These are phyloP conservation scores for Nitzschia sp. DNA, from an alignment of 108 stramenopile genomes.

Conservation along the genomic window DNA sequence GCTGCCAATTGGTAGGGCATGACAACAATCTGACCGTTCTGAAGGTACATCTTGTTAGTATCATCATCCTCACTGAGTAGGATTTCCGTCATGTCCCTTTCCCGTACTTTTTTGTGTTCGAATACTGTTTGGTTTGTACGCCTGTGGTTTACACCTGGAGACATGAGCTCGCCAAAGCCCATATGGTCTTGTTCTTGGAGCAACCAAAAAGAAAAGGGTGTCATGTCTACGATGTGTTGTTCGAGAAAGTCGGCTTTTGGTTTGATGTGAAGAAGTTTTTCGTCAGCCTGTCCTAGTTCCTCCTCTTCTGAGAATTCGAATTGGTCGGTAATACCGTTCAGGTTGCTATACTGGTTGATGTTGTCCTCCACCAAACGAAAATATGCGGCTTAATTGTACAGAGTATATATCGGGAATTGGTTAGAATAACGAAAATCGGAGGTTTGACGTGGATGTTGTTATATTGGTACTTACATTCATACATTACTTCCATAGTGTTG, in stretches of 20 bases:
- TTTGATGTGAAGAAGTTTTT: too few relatives aligned
- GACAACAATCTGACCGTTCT: not conserved
- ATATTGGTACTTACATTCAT: too few relatives aligned
- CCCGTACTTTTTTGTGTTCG: not conserved
- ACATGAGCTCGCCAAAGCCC: not conserved
- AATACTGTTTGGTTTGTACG: not conserved
- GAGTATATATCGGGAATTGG: too few relatives aligned
- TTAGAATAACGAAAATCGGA: too few relatives aligned
- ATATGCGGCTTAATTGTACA: too few relatives aligned
- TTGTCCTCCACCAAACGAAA: too few relatives aligned
- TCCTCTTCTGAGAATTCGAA: not conserved
- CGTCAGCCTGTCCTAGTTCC: not conserved
- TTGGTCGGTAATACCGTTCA: not conserved
- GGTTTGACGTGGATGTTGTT: too few relatives aligned
- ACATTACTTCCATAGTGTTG: too few relatives aligned
- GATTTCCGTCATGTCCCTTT: not conserved
- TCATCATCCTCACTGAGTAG: not conserved
- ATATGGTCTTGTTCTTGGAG: not conserved
- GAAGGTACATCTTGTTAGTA: not conserved
- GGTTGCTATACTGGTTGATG: too few relatives aligned
- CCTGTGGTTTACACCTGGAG: not conserved
- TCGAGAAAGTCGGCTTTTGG: not conserved
- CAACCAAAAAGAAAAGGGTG: not conserved
- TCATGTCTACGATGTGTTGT: not conserved
- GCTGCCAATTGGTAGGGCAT: not conserved